phyloP scores from a whole-genome alignment of 139 green algal genomes.

The Tetraselmis striata region DNA sequence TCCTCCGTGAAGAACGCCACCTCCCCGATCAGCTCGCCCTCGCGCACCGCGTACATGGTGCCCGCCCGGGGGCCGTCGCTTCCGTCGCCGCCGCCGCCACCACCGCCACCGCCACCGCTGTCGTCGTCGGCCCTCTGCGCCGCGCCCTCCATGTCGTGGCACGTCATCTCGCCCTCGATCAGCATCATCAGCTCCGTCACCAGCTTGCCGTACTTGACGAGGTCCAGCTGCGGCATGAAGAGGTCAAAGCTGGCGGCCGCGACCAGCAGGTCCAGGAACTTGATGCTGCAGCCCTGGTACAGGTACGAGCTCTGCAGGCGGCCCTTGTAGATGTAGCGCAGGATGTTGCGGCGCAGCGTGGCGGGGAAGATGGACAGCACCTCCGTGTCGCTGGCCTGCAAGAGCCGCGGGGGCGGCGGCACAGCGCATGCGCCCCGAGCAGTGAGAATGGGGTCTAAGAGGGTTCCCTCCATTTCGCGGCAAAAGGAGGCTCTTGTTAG shows the following conservation, averaged over 20 bases:
- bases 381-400: neutral
- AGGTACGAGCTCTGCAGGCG: neutral
- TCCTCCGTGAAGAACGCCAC: neutral
- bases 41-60: neutral
- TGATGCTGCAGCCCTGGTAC: neutral
- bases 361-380: neutral
- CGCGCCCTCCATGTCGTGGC: neutral
- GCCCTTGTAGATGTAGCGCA: neutral
- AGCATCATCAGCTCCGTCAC: neutral
- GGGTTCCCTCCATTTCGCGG: no score
- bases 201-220: neutral
- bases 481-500: no score
- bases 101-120: neutral
- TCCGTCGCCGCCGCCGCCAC: no score
- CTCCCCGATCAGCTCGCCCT: neutral
- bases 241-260: neutral
- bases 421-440: no score
- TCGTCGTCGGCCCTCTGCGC: neutral
- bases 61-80: no score
- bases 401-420: no score
- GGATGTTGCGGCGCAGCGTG: neutral
- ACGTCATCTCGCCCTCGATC: neutral
- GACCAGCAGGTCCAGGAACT: neutral
- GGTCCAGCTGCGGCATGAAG: neutral
- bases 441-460: no score